Evolutionary conservation across 2,329 filamentous ascomycete species (phyloP).

Genomic region (Metarhizium robertsii): DNA sequence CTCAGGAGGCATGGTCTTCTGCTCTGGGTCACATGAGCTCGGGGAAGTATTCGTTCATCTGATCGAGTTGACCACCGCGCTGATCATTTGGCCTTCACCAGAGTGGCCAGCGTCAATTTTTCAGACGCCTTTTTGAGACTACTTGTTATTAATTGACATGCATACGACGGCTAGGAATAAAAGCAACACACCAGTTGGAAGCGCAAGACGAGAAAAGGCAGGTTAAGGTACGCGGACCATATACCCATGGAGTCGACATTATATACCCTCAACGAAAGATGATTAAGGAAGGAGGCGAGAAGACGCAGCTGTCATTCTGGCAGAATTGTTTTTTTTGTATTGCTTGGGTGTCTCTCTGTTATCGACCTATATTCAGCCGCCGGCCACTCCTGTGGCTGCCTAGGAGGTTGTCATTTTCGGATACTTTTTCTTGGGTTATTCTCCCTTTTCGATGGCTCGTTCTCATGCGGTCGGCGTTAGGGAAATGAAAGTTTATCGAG

Average conservation of each 20-base stretch:
- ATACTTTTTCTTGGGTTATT: conserved; percentile 3
- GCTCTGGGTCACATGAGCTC: conserved; percentile 21
- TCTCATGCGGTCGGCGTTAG: conserved; percentile 6
- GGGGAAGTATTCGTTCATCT: conserved; percentile 24
- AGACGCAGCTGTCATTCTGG: background rate
- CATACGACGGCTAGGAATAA: background rate
- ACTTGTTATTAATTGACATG: background rate
- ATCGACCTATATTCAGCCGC: background rate
- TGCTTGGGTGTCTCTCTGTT: background rate
- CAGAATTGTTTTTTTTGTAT: background rate
- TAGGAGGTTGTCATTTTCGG: conserved; percentile 1
- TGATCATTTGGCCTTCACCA: background rate
- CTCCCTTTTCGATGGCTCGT: background rate
- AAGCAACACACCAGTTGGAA: background rate
- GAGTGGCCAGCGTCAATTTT: background rate
- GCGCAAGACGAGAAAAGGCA: background rate
- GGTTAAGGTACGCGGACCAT: background rate
- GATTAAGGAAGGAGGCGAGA: background rate
- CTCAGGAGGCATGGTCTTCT: conserved; percentile 27
- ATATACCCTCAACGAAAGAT: background rate
- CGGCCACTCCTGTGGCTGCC: background rate
- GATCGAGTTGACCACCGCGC: conserved; percentile 10
- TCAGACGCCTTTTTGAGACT: background rate
- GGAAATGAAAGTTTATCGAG: background rate
- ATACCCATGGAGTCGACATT: background rate